These are phyloP conservation scores for Trichosporon sp. DNA, from an alignment of 1,284 basidiomycete species.

Conservation along the genomic window DNA sequence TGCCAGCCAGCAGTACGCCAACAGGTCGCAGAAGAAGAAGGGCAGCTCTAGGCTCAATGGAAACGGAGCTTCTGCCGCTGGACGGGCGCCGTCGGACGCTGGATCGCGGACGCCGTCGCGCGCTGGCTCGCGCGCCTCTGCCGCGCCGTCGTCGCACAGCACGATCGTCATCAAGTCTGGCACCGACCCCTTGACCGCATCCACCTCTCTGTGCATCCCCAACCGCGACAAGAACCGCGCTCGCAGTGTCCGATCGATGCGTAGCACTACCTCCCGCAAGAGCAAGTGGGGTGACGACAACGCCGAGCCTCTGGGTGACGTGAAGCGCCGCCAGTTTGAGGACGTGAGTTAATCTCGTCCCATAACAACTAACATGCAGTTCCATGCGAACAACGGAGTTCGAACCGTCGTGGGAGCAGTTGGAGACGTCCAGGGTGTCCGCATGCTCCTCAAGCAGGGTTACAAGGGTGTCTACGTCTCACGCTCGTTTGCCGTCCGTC, in stretches of 20 bases:
- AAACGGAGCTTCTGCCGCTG: neutral
- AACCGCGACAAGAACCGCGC: slow-evolving; percentile 12
- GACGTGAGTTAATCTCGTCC: slow-evolving; percentile 25
- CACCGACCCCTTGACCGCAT: slow-evolving; percentile 8
- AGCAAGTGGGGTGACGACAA: slow-evolving; percentile 43
- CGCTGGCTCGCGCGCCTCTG: neutral
- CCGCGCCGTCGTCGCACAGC: neutral
- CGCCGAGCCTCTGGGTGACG: slow-evolving; percentile 40
- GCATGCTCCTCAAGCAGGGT: slow-evolving; percentile 89
- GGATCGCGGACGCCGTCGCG: too few species aligned
- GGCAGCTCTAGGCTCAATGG: neutral
- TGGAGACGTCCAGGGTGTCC: slow-evolving; percentile 79
- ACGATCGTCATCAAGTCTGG: neutral
- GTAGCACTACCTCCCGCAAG: slow-evolving; percentile 27
- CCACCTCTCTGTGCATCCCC: slow-evolving; percentile 12
- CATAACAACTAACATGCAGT: slow-evolving; percentile 41
- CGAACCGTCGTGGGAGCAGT: slow-evolving; percentile 86
- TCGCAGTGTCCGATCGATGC: slow-evolving; percentile 15
- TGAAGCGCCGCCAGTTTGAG: slow-evolving; percentile 34
- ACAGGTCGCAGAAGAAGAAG: slow-evolving; percentile 4
- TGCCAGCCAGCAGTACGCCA: slow-evolving; percentile 1
- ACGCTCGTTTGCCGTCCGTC: slow-evolving; percentile 79
- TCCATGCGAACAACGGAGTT: slow-evolving; percentile 86
- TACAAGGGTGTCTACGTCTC: slow-evolving; percentile 94
- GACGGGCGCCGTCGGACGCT: neutral